Evolutionary conservation across 768 basidiomycete species (phyloP), one percentile per base, ranked within the genome.

Genomic region (Tricholoma sp.): DNA sequence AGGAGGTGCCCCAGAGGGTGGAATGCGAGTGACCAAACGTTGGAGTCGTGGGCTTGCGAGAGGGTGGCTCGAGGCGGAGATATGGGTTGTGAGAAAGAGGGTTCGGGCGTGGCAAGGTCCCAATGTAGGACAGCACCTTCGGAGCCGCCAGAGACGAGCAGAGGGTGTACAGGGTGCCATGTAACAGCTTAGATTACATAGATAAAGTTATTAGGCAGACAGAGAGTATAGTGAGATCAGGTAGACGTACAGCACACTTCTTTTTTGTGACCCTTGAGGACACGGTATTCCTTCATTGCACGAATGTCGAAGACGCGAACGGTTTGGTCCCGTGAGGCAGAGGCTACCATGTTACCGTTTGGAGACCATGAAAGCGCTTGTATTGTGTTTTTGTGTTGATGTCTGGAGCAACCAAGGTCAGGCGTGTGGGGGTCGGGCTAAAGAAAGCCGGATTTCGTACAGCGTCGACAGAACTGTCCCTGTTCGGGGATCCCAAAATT

Each of bases 401-500:
- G 94, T 45, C 95, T 98, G n/a, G 49, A 34, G 31, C 42, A 47
- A 9, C 32, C 36, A 13, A 24, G 49, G 9, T 24, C 15, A 49
- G 47, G 15, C 6, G 24, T 56, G 56, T 50, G 11, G 33, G 20
- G 17, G 50, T 24, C n/a, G n/a, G n/a, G n/a, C n/a, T n/a, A 28
- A 31, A 36, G 6, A 29, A 28, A 13, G 55, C 4, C 4, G 24
- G 51, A 29, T 44, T 17, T 72, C 88, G 58, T 68, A 95, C 94
- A 98, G 73, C 0, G 95, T 97, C 5, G 93, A 92, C 6, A 99
- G 80, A 9, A 87, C 85, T 0, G 91, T 94, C 34, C 90, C 92
- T 9, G 92, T 93, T 36, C 97, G 80, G 18, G 97, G 97, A 69
- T 99, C 97, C 97, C 97, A 99, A 73, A 99, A 99, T 66, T 98